Evolutionary conservation across 1,139 yeast genomes (phyloP).

Genomic region (Candida sojae): DNA sequence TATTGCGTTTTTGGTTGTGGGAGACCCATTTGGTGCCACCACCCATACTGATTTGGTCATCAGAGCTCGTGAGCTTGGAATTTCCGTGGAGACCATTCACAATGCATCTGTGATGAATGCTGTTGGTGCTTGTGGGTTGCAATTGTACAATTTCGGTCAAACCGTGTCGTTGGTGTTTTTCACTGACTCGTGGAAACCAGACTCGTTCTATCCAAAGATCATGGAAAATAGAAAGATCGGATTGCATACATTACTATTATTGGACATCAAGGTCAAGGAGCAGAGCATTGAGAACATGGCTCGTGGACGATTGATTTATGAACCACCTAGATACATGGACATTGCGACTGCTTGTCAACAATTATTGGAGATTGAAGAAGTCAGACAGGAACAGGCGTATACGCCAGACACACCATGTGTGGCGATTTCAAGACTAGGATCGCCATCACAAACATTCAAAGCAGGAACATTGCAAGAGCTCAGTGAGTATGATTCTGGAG

Average conservation of each 20-base stretch:
- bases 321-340: constrained; percentile 96
- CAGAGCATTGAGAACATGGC: constrained; percentile 95
- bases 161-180: constrained; percentile 94
- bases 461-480: constrained; percentile 82
- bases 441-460: constrained; percentile 78
- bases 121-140: constrained; percentile 96
- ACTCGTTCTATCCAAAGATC: constrained; percentile 86
- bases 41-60: constrained; percentile 94
- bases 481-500: constrained; percentile 85
- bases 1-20: constrained; percentile 92
- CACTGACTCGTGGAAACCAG: constrained; percentile 96
- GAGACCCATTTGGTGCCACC: constrained; percentile 98
- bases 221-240: constrained; percentile 90
- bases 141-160: constrained; percentile 93
- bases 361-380: constrained; percentile 81
- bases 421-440: constrained; percentile 87
- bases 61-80: constrained; percentile 82
- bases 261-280: constrained; percentile 95
- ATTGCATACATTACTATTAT: constrained; percentile 80
- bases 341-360: constrained; percentile 89
- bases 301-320: constrained; percentile 86
- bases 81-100: constrained; percentile 80
- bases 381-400: constrained; percentile 72
- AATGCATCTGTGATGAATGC: constrained; percentile 99
- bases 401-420: constrained; percentile 89